Evolutionary conservation across 2,329 filamentous ascomycete genomes (phyloP), one percentile per base, ranked within the genome.

Genomic region (Colletotrichum agaves): DNA sequence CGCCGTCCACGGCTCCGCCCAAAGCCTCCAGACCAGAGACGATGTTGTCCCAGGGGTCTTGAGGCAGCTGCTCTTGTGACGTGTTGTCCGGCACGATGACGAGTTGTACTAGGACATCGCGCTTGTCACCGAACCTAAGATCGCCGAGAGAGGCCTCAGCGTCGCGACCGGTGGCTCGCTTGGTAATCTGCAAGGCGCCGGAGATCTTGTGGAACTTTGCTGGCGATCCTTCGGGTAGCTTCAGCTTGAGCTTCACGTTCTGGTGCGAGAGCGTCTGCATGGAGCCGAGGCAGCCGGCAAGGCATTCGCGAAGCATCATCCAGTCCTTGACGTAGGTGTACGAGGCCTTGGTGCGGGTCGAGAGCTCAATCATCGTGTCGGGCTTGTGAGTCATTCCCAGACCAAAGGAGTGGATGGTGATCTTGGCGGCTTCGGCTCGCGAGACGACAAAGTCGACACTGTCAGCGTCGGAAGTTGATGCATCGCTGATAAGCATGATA

Each of bases 281-380:
- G 13, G 93, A 90, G 52, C 96, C 96, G 31, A 99, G 83, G 75
- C 95, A 98, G 47, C 96, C 96, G 23, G 94, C 96, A 49, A 98
- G 86, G 77, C 96, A 98, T 78, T 99, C 96, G 31, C 96, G 91
- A 39, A 99, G 87, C 95, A 98, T 99, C 95, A 98, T 98, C 96
- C 96, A 99, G 78, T 99, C 96, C 81, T 98, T 99, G 73, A 99
- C 94, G 75, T 98, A 99, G 1, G 94, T 97, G 76, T 98, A 99
- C 1, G 94, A 97, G 4, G 94, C 96, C 81, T 98, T 99, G 3
- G 96, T 99, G 69, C 94, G 88, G 6, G 93, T 96, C 0, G 96
- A 98, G 12, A 99, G 84, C 80, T 98, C 95, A 70, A 99, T 97
- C 94, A 99, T 97, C 1, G 94, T 98, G 76, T 99, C 96, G 5